These are phyloP conservation scores for Coemansia sp. DNA, from an alignment of 192 early-diverging fungal genomes.

Conservation along the genomic window DNA sequence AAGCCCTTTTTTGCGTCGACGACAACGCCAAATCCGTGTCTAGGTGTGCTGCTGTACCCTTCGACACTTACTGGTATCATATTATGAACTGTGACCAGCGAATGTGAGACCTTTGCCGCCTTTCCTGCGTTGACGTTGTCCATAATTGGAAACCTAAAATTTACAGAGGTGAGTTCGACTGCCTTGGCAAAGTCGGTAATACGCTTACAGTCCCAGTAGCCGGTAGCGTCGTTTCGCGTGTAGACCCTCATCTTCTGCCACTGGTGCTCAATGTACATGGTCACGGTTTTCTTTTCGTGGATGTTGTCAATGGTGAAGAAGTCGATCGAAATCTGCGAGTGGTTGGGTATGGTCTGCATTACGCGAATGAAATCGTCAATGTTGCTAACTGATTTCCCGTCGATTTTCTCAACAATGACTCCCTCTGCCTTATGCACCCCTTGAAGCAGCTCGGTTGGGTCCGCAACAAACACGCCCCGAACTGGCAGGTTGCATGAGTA, in stretches of 20 bases:
- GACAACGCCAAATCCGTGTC: constrained; percentile 65
- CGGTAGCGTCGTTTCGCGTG: constrained; percentile 40
- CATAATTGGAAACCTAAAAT: constrained; percentile 23
- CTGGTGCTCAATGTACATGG: constrained; percentile 13
- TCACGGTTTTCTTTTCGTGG: constrained; percentile 8
- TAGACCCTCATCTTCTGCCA: constrained; percentile 40
- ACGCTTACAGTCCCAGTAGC: constrained; percentile 35
- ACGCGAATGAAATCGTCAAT: constrained; percentile 65
- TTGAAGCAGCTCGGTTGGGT: constrained; percentile 18
- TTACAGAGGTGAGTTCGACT: constrained; percentile 8
- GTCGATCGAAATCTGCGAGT: constrained; percentile 18
- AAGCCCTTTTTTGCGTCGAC: constrained; percentile 76
- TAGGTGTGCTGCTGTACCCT: constrained; percentile 4
- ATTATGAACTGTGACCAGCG: constrained; percentile 30
- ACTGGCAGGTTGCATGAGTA: constrained; percentile 66
- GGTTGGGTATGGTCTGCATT: constrained; percentile 61
- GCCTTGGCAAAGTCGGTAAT: constrained; percentile 16
- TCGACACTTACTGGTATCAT: constrained; percentile 25
- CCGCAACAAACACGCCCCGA: constrained; percentile 77
- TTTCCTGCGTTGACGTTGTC: constrained; percentile 19
- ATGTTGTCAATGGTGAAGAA: constrained; percentile 23
- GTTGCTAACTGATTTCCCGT: constrained; percentile 63
- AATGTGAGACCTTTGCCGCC: constrained; percentile 20
- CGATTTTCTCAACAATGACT: constrained; percentile 60
- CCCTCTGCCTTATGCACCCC: constrained; percentile 7